Evolutionary conservation across 2,329 filamentous ascomycete species (phyloP).

Genomic region (Xylaria sp.): DNA sequence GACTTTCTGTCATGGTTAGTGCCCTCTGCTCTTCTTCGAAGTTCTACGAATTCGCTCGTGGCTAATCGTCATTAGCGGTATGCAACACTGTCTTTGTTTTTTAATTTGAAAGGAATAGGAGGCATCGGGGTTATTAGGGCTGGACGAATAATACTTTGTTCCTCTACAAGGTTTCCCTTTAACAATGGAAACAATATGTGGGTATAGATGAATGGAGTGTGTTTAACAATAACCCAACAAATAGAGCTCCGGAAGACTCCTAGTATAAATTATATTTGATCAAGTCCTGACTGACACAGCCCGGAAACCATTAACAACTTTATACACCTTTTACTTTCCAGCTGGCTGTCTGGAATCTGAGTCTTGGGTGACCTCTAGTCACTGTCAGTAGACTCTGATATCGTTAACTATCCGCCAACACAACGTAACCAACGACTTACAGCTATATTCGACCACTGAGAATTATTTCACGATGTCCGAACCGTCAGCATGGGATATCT

Average conservation of each 20-base stretch:
- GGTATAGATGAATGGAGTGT: neutral
- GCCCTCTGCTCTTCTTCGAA: neutral
- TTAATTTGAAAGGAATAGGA: neutral
- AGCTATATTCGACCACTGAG: neutral
- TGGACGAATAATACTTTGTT: neutral
- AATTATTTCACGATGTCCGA: conserved; percentile 3
- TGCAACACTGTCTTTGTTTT: neutral
- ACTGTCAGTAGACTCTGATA: too few species aligned
- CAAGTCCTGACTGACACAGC: neutral
- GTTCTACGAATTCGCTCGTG: too few species aligned
- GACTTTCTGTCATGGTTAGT: neutral
- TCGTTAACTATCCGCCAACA: too few species aligned
- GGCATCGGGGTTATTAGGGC: neutral
- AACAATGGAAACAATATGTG: neutral
- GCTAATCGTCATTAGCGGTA: neutral
- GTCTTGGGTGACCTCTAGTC: neutral
- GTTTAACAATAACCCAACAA: neutral
- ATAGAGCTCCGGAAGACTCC: neutral
- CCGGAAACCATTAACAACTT: neutral
- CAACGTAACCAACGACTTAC: neutral
- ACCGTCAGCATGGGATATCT: conserved; percentile 26
- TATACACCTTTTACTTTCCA: neutral
- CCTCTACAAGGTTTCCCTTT: neutral
- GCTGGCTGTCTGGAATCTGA: neutral
- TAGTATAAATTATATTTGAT: neutral